Conservation (phyloP, 768 basidiomycete genomes). For the Pulveroboletus ravenelii region DNA sequence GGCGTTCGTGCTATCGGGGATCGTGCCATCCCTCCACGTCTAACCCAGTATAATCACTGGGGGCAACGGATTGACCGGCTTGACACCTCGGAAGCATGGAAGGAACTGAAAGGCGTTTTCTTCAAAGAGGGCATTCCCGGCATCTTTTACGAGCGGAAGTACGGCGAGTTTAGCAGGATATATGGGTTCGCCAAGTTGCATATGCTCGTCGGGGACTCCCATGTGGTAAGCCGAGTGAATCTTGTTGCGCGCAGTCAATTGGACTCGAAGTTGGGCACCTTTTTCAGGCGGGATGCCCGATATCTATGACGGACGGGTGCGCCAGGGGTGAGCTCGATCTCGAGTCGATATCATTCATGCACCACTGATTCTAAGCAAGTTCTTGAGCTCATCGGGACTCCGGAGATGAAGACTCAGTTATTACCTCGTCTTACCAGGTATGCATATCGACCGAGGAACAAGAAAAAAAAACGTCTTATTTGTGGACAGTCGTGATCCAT, state of each 20-base stretch:
- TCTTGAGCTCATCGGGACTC: constrained; percentile 60
- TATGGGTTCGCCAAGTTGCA: constrained; percentile 64
- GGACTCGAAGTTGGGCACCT: background rate
- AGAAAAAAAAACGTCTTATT: background rate
- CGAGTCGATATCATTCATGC: background rate
- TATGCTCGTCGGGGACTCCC: constrained; percentile 58
- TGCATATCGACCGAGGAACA: background rate
- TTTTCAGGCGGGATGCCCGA: constrained; percentile 61
- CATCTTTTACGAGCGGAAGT: constrained; percentile 64
- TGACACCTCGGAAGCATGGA: constrained; percentile 71
- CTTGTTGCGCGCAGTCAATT: background rate
- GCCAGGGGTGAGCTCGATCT: constrained; percentile 44
- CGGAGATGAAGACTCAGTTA: constrained; percentile 54
- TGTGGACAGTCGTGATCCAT: constrained; percentile 52
- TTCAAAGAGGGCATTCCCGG: constrained; percentile 65
- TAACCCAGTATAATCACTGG: constrained; percentile 75
- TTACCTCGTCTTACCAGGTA: constrained; percentile 61
- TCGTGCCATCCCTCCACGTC: constrained; percentile 43
- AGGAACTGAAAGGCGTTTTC: constrained; percentile 54
- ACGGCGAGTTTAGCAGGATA: constrained; percentile 54
- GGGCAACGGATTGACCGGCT: constrained; percentile 61
- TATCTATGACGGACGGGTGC: constrained; percentile 77
- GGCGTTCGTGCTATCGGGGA: constrained; percentile 48
- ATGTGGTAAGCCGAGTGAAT: constrained; percentile 41
- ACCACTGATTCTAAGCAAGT: constrained; percentile 31